Conservation (phyloP, 2,329 filamentous ascomycete genomes). For the Paecilomyces niveus region DNA sequence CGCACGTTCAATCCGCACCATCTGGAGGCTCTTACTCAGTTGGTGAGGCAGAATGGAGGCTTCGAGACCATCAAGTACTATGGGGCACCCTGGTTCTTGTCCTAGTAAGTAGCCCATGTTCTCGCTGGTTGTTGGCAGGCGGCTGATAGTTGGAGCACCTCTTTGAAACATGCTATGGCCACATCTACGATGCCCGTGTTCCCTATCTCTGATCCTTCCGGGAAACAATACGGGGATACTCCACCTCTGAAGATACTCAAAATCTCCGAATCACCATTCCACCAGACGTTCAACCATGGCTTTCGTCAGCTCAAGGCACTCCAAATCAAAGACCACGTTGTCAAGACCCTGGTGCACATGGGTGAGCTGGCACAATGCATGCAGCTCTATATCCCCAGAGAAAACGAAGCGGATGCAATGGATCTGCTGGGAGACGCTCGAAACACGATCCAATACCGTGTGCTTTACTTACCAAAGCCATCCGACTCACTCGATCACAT, state of each 20-base stretch:
- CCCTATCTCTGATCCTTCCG: constrained; percentile 3
- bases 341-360: constrained; percentile 3
- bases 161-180: constrained; percentile 5
- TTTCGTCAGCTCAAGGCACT: constrained; percentile 3
- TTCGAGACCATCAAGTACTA: constrained; percentile 4
- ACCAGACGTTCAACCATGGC: constrained; percentile 1
- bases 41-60: constrained; percentile 6
- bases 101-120: constrained; percentile 3
- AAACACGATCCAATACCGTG: constrained; percentile 7
- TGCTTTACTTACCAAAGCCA: constrained; percentile 3
- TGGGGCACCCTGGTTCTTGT: constrained; percentile 3
- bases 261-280: not conserved
- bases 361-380: constrained; percentile 5
- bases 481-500: constrained; percentile 1
- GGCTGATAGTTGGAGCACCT: constrained; percentile 1
- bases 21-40: constrained; percentile 3
- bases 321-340: constrained; percentile 2
- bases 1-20: constrained; percentile 4
- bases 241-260: constrained; percentile 5
- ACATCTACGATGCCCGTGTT: constrained; percentile 6
- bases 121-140: not conserved
- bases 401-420: not conserved
- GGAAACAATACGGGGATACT: not conserved
- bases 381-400: not conserved
- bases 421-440: constrained; percentile 5